Conservation (phyloP, 768 basidiomycete genomes). For the Agaricus subrufescens region DNA sequence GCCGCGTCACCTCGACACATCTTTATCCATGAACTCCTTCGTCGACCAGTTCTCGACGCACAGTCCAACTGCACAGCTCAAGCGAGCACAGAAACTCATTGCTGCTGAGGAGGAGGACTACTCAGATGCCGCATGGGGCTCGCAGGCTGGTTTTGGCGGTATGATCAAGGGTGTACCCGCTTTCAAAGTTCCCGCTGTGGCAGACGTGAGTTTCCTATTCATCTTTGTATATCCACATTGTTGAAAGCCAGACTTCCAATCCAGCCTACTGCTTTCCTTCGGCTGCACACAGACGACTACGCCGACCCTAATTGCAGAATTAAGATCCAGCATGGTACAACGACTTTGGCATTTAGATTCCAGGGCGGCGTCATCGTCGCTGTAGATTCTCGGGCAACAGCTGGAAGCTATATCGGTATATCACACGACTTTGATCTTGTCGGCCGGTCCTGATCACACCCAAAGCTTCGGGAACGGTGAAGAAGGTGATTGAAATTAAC, state of each 20-base stretch:
- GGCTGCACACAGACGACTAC: slow-evolving; percentile 91
- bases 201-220: slow-evolving; percentile 56
- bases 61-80: slow-evolving; percentile 42
- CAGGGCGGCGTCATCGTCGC: slow-evolving; percentile 98
- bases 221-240: neutral
- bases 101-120: slow-evolving; percentile 59
- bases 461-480: slow-evolving; percentile 92
- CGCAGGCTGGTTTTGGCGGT: slow-evolving; percentile 76
- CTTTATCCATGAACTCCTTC: slow-evolving; percentile 60
- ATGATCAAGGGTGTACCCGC: slow-evolving; percentile 65
- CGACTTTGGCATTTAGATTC: slow-evolving; percentile 95
- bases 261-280: slow-evolving; percentile 88
- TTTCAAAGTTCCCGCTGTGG: slow-evolving; percentile 67
- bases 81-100: slow-evolving; percentile 38
- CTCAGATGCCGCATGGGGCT: slow-evolving; percentile 76
- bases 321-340: slow-evolving; percentile 98
- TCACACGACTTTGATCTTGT: slow-evolving; percentile 6
- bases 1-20: slow-evolving; percentile 38
- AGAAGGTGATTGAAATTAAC: slow-evolving; percentile 99
- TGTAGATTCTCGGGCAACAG: slow-evolving; percentile 97
- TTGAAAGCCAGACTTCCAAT: neutral
- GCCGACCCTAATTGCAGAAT: slow-evolving; percentile 93
- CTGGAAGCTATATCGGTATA: slow-evolving; percentile 94
- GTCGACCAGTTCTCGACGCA: slow-evolving; percentile 62
- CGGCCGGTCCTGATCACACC: neutral